Evolutionary conservation across 768 basidiomycete genomes (phyloP), one percentile per base, ranked within the genome.

Genomic region (Rhodotorula kratochvilovae): DNA sequence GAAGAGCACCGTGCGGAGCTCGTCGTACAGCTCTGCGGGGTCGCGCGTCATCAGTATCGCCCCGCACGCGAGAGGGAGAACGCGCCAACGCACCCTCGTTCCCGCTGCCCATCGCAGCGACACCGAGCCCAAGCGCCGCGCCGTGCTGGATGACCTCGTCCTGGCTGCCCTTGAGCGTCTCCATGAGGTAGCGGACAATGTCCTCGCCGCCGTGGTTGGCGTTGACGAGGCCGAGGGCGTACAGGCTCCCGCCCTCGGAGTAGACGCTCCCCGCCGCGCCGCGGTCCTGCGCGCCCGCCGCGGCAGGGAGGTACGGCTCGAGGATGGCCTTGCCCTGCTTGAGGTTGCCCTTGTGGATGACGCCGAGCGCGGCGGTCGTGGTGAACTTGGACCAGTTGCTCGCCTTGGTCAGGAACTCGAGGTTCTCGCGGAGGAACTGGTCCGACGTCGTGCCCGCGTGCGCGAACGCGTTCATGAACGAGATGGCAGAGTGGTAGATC

Each of bases 381-480:
- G 92, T 91, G 82, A 98, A 99, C 79, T 98, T 99, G 39, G 92
- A 91, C 96, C 96, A 99, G 79, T 99, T 98, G 36, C 89, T 89
- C 5, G 96, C 96, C 63, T 91, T 85, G 17, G 87, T 90, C 8
- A 99, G 86, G 93, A 94, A 99, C 79, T 97, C 95, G 45, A 99
- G 85, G 80, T 98, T 98, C 63, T 97, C 91, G 21, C 93, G 88
- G 29, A 99, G 83, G 82, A 98, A 99, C 35, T 85, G 79, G 78
- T 99, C 96, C 2, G 93, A 94, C 0, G 93, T 92, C 6, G 96
- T 99, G 58, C 96, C 96, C n/a, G 95, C 88, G 79, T 96, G 89
- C 87, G 95, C 94, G 80, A 94, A 98, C 3, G 96, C 93, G 80
- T 99, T 97, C 80, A 94, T 91, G 67, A 99, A 86, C 15, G 93